Conservation (phyloP, 495 filamentous ascomycete genomes). For the Talaromyces thailandensis region DNA sequence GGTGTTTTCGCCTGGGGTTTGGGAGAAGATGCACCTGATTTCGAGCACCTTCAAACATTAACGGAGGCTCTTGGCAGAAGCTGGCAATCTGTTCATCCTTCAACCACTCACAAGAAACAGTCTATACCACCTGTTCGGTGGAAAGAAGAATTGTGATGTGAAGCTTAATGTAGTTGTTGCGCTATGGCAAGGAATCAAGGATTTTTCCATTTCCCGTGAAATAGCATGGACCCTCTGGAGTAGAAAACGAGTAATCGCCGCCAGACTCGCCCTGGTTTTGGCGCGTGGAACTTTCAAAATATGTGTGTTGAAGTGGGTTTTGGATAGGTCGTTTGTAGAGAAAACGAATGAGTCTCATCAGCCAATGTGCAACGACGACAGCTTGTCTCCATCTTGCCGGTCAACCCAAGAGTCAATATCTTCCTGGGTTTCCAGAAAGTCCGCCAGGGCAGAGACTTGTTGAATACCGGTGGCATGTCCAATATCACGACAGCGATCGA, state of each 20-base stretch:
- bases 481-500: not conserved
- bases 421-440: not conserved
- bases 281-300: too few relatives aligned
- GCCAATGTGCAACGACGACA: not conserved
- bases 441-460: not conserved
- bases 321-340: not conserved
- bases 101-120: not conserved
- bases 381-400: not conserved
- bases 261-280: too few relatives aligned
- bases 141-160: not conserved
- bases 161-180: not conserved
- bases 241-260: not conserved
- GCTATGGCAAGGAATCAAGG: too few relatives aligned
- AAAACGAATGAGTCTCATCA: not conserved
- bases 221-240: not conserved
- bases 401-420: not conserved
- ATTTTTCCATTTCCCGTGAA: not conserved
- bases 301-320: too few relatives aligned
- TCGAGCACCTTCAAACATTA: slow-evolving; percentile 49
- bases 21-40: slow-evolving; percentile 58
- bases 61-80: slow-evolving; percentile 15
- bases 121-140: not conserved
- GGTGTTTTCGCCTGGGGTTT: slow-evolving; percentile 67
- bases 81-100: not conserved
- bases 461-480: not conserved